phyloP scores from a whole-genome alignment of 495 filamentous ascomycete genomes.

The Hyphodiscus hymeniophilus region DNA sequence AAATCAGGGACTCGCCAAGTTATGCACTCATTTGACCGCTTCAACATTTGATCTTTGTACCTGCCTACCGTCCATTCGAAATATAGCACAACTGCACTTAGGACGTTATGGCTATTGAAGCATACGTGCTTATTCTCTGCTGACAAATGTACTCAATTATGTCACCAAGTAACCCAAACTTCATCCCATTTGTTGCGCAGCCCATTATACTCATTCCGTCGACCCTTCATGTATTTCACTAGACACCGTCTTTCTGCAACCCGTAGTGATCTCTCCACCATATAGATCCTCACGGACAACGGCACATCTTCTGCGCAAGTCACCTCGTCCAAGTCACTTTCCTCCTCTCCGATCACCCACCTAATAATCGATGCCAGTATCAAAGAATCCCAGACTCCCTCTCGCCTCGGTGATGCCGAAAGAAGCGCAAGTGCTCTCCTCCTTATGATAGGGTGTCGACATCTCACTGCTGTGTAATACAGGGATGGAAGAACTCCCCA shows the following conservation, averaged over 20 bases:
- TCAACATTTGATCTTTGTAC: too few relatives aligned
- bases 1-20: too few relatives aligned
- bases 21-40: too few relatives aligned
- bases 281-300: background rate
- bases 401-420: background rate
- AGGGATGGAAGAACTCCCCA: constrained; percentile 15
- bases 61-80: too few relatives aligned
- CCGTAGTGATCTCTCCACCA: background rate
- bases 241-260: background rate
- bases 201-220: background rate
- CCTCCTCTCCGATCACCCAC: background rate
- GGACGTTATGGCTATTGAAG: too few relatives aligned
- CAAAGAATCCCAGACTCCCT: constrained; percentile 17
- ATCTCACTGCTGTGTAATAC: constrained; percentile 5
- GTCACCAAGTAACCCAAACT: background rate
- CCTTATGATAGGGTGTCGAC: constrained; percentile 15
- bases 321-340: background rate
- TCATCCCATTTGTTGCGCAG: background rate
- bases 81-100: too few relatives aligned
- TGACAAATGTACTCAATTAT: too few relatives aligned
- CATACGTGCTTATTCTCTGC: too few relatives aligned
- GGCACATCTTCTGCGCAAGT: background rate
- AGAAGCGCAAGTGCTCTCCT: constrained; percentile 14
- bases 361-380: background rate
- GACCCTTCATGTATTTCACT: background rate